Base-by-base conservation (phyloP, 257 asterid genomes). In the Leptodermis oblonga region DNA sequence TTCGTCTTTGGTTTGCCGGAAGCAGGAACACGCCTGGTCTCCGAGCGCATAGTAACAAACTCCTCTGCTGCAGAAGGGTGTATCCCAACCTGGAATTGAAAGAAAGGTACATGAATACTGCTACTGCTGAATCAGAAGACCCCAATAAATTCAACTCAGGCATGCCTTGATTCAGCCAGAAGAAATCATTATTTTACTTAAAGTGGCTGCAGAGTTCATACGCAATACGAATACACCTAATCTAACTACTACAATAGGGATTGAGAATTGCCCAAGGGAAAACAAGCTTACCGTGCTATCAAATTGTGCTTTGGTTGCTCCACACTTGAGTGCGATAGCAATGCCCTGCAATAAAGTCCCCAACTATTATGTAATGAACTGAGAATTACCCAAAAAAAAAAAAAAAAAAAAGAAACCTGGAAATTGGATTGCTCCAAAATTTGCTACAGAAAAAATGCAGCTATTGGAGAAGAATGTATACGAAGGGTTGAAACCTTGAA, bases 61-160 rank as follows among this genome's bases (percentile, higher is more conserved):
- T 93, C 99, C 78, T 93, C 99, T 0, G 96, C 97, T 72, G 99
- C 89, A 63, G 99, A 93, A 63, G 99, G 99, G 79, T 93, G 99
- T 71, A 93, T 93, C 5, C 99, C 97, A 15, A 90, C 90, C 99
- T 93, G 81, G 5, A 26, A 33, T 45, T 22, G 65, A 43, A 68
- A 69, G 36, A 36, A 68, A 70, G 26, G 51, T 58, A 41, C 28
- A 14, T 49, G 42, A 58, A 58, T 55, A 15, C 36, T 55, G 64
- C 31, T 2, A 23, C 34, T 49, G 49, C 1, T 49, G 25, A 49
- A 48, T 17, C 25, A 39, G 26, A 52, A 39, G 43, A n/a, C 7
- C 54, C 31, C 53, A 52, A 17, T 23, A 7, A 18, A 7, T 20
- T 10, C 34, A 55, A 11, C 3, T 0, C 17, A 67, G n/a, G 49